phyloP scores from a whole-genome alignment of 768 basidiomycete genomes.

The Pholiota microspora region DNA sequence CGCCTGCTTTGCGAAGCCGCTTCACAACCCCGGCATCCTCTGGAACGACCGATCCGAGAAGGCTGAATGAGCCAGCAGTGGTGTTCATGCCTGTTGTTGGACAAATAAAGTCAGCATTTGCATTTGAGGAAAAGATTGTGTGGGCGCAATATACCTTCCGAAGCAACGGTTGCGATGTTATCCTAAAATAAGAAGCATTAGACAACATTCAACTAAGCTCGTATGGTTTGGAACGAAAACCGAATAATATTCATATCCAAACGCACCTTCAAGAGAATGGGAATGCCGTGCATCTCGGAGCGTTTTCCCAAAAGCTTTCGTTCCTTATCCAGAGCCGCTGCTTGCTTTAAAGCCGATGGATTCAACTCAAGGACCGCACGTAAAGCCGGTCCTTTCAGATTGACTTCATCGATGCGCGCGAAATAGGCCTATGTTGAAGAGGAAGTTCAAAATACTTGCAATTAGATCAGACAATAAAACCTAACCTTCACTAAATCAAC shows the following conservation, averaged over 20 bases:
- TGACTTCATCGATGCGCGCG: slow-evolving; percentile 68
- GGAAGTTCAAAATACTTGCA: too few species aligned
- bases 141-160: slow-evolving; percentile 38
- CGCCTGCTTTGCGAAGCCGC: slow-evolving; percentile 39
- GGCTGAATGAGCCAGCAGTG: slow-evolving; percentile 42
- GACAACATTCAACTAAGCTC: too few species aligned
- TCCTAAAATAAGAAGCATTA: too few species aligned
- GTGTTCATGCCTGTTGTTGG: slow-evolving; percentile 41
- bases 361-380: slow-evolving; percentile 61
- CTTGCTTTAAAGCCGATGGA: slow-evolving; percentile 48
- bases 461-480: not conserved
- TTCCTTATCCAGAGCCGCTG: slow-evolving; percentile 47
- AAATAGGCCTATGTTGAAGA: slow-evolving; percentile 77
- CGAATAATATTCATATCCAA: not conserved
- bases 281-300: slow-evolving; percentile 54
- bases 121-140: not conserved
- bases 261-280: slow-evolving; percentile 44
- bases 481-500: slow-evolving; percentile 61
- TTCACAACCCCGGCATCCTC: slow-evolving; percentile 46
- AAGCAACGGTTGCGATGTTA: slow-evolving; percentile 45
- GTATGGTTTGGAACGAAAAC: too few species aligned
- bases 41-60: slow-evolving; percentile 42
- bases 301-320: slow-evolving; percentile 40
- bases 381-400: slow-evolving; percentile 52
- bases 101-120: not conserved